Evolutionary conservation across 2,329 filamentous ascomycete species (phyloP), one percentile per base, ranked within the genome.

Genomic region (Xylariaceae sp.): DNA sequence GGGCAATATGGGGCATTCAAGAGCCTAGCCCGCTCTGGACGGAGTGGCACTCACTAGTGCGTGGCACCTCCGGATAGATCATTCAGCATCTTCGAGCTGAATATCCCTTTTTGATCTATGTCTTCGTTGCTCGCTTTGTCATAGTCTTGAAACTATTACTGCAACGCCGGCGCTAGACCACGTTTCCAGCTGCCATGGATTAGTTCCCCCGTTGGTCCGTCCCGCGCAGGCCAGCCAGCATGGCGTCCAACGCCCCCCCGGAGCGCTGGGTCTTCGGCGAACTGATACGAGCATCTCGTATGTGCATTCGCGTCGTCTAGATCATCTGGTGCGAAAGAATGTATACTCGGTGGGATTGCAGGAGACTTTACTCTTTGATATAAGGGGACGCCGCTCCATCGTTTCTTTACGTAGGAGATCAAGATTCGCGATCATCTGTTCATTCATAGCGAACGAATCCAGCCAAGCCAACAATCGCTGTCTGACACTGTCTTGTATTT

Each of bases 1-100:
- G 4, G 14, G 14, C 40, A 19, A 16, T 17, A 16, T 43, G 41
- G 41, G 41, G 41, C 12, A 19, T 19, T 14, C 19, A 28, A 28
- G 41, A 43, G 41, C 12, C 41, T 19, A 43, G 41, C 41, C 41
- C 41, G 41, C 12, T 43, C 41, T 43, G 19, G 41, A 43, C 41
- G 9, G 41, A 28, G 41, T 28, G 41, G 41, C 22, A 43, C 41
- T 22, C 41, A 28, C 19, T 43, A 43, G 41, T 19, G 41, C 22
- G 12, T 14, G 3, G 41, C 5, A 43, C 11, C 18, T 43, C 5
- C 17, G 12, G 18, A 43, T 19, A 43, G 41, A 43, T n/a, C 17
- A 28, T 43, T 43, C 41, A 13, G 22, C 28, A 28, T 6, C 19
- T 22, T 28, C 18, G 10, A 43, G 41, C 18, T 28, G 22, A 43